These are phyloP conservation scores for Alternaria atra DNA, from an alignment of 2,329 filamentous ascomycete genomes.

Conservation along the genomic window DNA sequence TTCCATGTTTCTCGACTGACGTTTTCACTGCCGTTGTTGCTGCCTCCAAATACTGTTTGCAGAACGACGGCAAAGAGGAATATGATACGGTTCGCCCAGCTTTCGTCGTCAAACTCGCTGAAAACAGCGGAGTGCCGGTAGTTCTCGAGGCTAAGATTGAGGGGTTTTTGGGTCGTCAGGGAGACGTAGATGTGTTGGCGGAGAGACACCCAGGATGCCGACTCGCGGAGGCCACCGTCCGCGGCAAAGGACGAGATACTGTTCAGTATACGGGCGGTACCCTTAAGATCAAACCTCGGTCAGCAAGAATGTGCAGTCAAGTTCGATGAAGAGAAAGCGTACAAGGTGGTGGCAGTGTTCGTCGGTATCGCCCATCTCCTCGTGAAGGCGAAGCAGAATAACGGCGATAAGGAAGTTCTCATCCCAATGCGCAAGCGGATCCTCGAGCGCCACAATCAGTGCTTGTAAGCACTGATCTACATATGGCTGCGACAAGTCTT, in stretches of 20 bases:
- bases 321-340: background rate
- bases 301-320: background rate
- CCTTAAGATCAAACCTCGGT: background rate
- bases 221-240: slow-evolving; percentile 53
- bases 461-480: slow-evolving; percentile 58
- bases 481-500: slow-evolving; percentile 56
- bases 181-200: slow-evolving; percentile 55
- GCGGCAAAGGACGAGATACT: slow-evolving; percentile 50
- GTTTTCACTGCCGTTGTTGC: slow-evolving; percentile 21
- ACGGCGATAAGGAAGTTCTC: slow-evolving; percentile 60
- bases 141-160: slow-evolving; percentile 43
- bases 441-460: slow-evolving; percentile 57
- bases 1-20: slow-evolving; percentile 40
- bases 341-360: slow-evolving; percentile 52
- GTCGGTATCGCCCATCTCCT: slow-evolving; percentile 56
- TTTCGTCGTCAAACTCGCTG: slow-evolving; percentile 40
- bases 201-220: slow-evolving; percentile 53
- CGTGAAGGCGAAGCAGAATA: slow-evolving; percentile 60
- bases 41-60: slow-evolving; percentile 35
- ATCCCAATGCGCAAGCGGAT: slow-evolving; percentile 54
- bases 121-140: slow-evolving; percentile 42
- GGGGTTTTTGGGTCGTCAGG: slow-evolving; percentile 46
- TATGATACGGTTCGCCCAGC: slow-evolving; percentile 46
- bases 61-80: slow-evolving; percentile 44
- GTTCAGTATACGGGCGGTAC: slow-evolving; percentile 52